Percentiles rank a stretch among this genome's conserved stretches.
Evolutionary conservation across 805 yeast species (phyloP).

Genomic region (Spencermartinsiella europaea): DNA sequence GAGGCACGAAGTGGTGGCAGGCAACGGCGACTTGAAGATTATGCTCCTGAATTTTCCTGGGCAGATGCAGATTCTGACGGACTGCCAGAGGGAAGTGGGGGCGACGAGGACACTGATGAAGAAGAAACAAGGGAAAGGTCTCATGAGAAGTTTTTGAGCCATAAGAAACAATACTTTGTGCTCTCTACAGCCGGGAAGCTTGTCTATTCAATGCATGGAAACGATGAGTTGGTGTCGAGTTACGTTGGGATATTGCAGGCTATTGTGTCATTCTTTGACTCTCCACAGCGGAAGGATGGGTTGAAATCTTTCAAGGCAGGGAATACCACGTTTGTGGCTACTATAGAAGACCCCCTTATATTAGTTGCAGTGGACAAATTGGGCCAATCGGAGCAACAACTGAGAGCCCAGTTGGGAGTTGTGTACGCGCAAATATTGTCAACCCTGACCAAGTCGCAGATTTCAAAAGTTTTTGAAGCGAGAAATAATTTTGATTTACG

Average conservation of each 20-base stretch:
- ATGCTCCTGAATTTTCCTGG: neutral
- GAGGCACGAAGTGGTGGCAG: neutral
- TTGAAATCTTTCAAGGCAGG: conserved; percentile 46
- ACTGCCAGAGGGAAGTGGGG: conserved; percentile 24
- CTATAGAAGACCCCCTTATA: conserved; percentile 63
- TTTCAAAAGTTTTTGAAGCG: conserved; percentile 59
- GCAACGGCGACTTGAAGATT: neutral
- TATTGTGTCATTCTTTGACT: conserved; percentile 61
- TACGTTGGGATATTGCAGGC: conserved; percentile 81
- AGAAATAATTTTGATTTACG: conserved; percentile 80
- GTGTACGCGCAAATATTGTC: conserved; percentile 76
- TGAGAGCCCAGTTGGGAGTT: conserved; percentile 61
- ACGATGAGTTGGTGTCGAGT: conserved; percentile 60
- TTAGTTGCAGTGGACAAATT: conserved; percentile 55
- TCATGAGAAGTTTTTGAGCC: conserved; percentile 31
- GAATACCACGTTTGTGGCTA: conserved; percentile 49
- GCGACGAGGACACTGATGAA: conserved; percentile 27
- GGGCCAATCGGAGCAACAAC: conserved; percentile 35
- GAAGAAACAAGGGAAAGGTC: conserved; percentile 5
- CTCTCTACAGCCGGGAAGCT: conserved; percentile 86
- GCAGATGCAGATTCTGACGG: conserved; percentile 3
- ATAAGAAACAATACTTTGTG: conserved; percentile 67
- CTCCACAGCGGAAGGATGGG: conserved; percentile 23
- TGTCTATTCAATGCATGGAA: conserved; percentile 70
- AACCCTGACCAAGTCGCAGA: conserved; percentile 74